A percentile compares a stretch with the other conserved stretches of the same genome.
These are phyloP conservation scores for Nothopassalora personata DNA, from an alignment of 2,329 filamentous ascomycete genomes.

Conservation along the genomic window DNA sequence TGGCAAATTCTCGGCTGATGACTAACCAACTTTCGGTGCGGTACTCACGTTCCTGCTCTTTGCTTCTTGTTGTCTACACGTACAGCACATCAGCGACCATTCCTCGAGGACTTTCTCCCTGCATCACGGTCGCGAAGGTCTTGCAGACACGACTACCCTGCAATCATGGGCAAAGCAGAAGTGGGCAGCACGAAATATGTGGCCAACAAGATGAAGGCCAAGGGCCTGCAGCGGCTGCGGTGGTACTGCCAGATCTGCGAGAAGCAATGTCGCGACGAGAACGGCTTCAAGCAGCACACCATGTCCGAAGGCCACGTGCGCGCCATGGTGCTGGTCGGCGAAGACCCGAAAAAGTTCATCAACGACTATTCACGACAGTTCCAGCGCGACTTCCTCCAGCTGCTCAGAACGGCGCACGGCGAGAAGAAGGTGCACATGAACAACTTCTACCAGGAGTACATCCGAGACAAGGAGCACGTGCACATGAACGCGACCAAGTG, in stretches of 20 bases:
- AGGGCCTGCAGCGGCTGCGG: constrained; percentile 70
- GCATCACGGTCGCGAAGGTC: neutral
- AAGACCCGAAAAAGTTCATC: constrained; percentile 79
- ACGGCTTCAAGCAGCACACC: constrained; percentile 79
- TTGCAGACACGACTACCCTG: constrained; percentile 9
- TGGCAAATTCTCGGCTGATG: neutral
- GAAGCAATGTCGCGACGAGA: constrained; percentile 73
- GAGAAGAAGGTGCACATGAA: constrained; percentile 88
- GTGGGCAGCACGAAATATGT: constrained; percentile 86
- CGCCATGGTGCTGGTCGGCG: constrained; percentile 81
- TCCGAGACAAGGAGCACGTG: constrained; percentile 77
- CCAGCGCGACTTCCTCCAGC: constrained; percentile 67
- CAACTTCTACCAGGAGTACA: constrained; percentile 92
- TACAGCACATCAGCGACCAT: neutral
- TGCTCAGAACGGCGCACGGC: constrained; percentile 77
- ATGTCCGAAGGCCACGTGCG: constrained; percentile 81
- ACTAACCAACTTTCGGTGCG: neutral
- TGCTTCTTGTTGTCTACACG: too few species aligned
- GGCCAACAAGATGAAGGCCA: constrained; percentile 82
- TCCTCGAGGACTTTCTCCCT: neutral
- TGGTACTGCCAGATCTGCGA: constrained; percentile 87
- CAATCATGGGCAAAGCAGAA: constrained; percentile 83
- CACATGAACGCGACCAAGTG: constrained; percentile 94
- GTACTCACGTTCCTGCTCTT: too few species aligned
- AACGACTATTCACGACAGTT: constrained; percentile 79